Evolutionary conservation across 108 stramenopile species (phyloP).

Genomic region (Cylindrotheca fusiformis): DNA sequence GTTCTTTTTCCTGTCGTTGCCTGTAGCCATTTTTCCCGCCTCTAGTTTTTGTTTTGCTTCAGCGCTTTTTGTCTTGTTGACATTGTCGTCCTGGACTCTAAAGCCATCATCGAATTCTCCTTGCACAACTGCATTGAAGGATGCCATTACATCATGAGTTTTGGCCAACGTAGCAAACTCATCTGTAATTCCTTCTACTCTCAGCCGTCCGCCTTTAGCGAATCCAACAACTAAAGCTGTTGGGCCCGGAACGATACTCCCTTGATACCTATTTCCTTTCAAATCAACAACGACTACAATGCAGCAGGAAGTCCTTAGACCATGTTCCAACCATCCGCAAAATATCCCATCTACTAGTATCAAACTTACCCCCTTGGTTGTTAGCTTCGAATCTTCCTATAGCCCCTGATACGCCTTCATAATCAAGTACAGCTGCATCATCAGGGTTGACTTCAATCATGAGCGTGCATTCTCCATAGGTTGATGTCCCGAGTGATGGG

Average conservation of each 20-base stretch:
- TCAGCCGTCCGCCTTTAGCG: constrained; percentile 23
- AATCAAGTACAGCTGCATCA: constrained; percentile 57
- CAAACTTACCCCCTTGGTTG: constrained; percentile 18
- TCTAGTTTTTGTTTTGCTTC: constrained; percentile 2
- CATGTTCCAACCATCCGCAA: background rate
- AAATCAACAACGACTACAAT: constrained; percentile 63
- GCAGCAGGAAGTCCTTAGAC: background rate
- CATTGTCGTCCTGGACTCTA: constrained; percentile 46
- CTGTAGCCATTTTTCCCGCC: background rate
- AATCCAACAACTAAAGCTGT: constrained; percentile 64
- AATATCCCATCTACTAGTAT: background rate
- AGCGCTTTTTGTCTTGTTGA: constrained; percentile 18
- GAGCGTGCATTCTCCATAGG: constrained; percentile 50
- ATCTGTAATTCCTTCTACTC: constrained; percentile 71
- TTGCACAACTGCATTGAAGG: constrained; percentile 56
- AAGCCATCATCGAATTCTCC: constrained; percentile 60
- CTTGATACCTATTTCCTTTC: constrained; percentile 76
- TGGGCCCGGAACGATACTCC: constrained; percentile 68
- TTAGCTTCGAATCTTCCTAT: constrained; percentile 76
- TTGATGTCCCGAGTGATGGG: constrained; percentile 1
- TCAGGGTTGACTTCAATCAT: constrained; percentile 63
- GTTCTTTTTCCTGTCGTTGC: no score
- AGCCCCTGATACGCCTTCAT: constrained; percentile 70
- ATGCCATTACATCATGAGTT: constrained; percentile 61
- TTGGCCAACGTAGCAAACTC: constrained; percentile 69